Evolutionary conservation across 2,329 filamentous ascomycete genomes (phyloP), one percentile per base, ranked within the genome.

Genomic region (Bertia moriformis): DNA sequence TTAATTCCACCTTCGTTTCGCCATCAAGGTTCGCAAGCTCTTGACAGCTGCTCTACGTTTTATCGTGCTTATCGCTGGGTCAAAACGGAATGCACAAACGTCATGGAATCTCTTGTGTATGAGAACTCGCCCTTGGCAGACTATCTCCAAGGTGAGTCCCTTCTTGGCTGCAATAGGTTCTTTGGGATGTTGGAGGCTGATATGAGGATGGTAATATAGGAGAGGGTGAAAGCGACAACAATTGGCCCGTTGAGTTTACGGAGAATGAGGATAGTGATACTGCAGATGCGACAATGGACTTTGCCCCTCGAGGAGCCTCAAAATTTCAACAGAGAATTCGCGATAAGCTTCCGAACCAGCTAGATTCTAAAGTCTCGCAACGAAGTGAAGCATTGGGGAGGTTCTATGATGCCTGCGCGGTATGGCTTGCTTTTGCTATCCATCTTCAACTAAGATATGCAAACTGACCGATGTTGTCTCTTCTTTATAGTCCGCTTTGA

Each of bases 71-170:
- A n/a, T n/a, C n/a, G n/a, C n/a, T n/a, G n/a, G n/a, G n/a, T n/a
- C n/a, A n/a, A n/a, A n/a, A n/a, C 32, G 32, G 32, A 35, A 35
- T 35, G 32, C 10, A 7, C 17, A 13, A 7, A 10, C 10, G 15
- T 17, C 32, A 35, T 35, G 32, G 32, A 35, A 17, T 13, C 32
- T 7, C 32, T 35, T 7, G 32, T 35, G 10, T 35, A 12, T 35
- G 32, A 35, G 32, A 35, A 35, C 15, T 35, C 32, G 32, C 32
- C 32, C 10, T 35, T 35, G 15, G 32, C 32, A 7, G 32, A 35
- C 7, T 35, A 35, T 35, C 32, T 35, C 10, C 7, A 18, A 35
- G 32, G 32, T 35, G 7, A 7, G 32, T 35, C 32, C n/a, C 24
- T n/a, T 29, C 24, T 10, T 10, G n/a, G 24, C 10, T 10, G 10